Conservation (phyloP, 169 alveolate species). For the Cyclospora cayetanensis region DNA sequence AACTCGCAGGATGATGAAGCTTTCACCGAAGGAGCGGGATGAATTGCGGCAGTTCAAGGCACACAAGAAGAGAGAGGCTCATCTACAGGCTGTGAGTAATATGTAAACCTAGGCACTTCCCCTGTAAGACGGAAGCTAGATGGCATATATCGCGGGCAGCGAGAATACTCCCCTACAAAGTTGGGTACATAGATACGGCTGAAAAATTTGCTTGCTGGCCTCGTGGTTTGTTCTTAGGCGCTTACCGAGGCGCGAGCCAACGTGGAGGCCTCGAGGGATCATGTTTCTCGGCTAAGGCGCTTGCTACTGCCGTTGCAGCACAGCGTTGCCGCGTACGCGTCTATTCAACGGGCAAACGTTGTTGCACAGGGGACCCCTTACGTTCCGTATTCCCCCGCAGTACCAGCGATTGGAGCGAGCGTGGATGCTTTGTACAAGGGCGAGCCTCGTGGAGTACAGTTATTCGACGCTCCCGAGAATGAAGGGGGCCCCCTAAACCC, state of each 20-base stretch:
- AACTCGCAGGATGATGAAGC: not conserved
- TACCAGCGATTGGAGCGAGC: not conserved
- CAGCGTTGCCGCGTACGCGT: not conserved
- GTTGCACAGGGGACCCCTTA: not conserved
- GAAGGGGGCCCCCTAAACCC: not conserved
- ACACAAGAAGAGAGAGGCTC: not conserved
- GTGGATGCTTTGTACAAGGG: not conserved
- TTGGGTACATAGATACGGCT: too few relatives aligned
- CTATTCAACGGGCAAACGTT: not conserved
- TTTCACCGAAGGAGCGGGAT: not conserved
- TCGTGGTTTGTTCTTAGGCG: not conserved
- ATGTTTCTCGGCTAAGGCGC: not conserved
- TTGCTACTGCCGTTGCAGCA: slow-evolving; percentile 2
- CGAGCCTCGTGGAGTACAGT: not conserved
- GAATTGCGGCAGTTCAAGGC: not conserved
- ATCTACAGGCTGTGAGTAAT: not conserved
- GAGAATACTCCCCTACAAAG: too few relatives aligned
- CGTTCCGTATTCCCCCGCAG: not conserved
- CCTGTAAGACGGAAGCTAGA: too few relatives aligned
- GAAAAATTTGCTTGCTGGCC: not conserved
- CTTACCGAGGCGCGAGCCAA: not conserved
- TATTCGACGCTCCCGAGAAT: not conserved
- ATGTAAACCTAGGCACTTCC: too few relatives aligned
- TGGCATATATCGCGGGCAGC: too few relatives aligned
- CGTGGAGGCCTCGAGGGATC: not conserved